Evolutionary conservation across 1,284 basidiomycete genomes (phyloP), one percentile per base, ranked within the genome.

Genomic region (Vanrija sp.): DNA sequence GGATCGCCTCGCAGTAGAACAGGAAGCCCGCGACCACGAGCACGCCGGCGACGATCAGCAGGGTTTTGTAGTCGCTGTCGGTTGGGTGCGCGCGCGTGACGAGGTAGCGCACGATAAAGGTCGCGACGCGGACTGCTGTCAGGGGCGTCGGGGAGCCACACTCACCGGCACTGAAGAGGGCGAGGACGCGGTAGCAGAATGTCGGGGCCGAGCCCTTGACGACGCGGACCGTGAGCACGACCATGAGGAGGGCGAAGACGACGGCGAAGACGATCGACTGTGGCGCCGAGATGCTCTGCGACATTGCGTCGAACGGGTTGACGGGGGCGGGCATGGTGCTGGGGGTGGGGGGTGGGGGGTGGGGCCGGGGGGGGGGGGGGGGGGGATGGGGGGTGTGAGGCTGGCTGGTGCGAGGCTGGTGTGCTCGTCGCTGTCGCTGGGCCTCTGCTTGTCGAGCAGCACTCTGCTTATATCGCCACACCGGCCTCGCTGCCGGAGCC

Each of bases 11-110:
- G 20, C 41, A 45, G 10, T 50, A 31, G 36, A 55, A 55, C 18
- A 55, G 45, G 36, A 55, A 55, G 18, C 45, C 53, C 3, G 44
- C 48, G 12, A 55, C 45, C 7, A 44, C 22, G 15, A 55, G 23
- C 6, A 55, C 49, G 36, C 53, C 53, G 1, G 45, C 42, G 23
- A 31, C 41, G 48, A 55, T 55, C 9, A 55, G 49, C 12, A 50
- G 49, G 6, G 24, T 36, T 39, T 38, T 46, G 20, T 38, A 55
- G 41, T 39, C 43, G 18, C 6, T 15, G 4, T 20, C 49, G 23
- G 3, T 20, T 1, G 53, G 38, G 0, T 25, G 6, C 6, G 48
- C 41, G 10, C 10, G 22, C 5, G 51, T 47, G 4, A 53, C 51
- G 9, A 37, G 12, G 35, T 37, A 39, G 6, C 55, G 55, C 2